Evolutionary conservation across 768 basidiomycete species (phyloP).

Genomic region (Collybiopsis confluens): DNA sequence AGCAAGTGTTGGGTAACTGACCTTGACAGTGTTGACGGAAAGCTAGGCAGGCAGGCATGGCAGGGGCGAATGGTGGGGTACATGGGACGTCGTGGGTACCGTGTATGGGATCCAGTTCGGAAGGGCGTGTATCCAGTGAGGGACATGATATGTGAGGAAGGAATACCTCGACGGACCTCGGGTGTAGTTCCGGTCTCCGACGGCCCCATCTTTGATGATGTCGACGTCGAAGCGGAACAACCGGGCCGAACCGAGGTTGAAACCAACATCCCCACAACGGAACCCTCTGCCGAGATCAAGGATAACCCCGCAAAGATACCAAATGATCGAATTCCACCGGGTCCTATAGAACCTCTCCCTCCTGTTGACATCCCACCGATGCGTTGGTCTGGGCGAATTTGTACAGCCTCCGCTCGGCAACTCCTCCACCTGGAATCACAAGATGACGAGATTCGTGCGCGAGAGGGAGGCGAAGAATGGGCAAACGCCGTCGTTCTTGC

Average conservation of each 20-base stretch:
- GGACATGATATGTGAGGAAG: constrained; percentile 11
- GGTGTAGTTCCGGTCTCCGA: too few relatives aligned
- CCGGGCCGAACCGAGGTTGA: too few relatives aligned
- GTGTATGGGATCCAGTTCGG: constrained; percentile 2
- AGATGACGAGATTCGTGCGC: neutral
- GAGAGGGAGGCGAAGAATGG: neutral
- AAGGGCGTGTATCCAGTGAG: constrained; percentile 5
- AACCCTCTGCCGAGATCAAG: too few relatives aligned
- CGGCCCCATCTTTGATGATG: too few relatives aligned
- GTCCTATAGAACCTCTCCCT: too few relatives aligned
- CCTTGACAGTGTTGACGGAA: constrained; percentile 7
- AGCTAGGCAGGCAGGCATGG: constrained; percentile 12
- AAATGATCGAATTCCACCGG: too few relatives aligned
- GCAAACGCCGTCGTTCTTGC: neutral
- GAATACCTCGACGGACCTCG: neutral
- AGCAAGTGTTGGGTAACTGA: constrained; percentile 12
- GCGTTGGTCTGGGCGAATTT: too few relatives aligned
- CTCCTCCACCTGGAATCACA: neutral
- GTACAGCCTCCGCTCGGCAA: too few relatives aligned
- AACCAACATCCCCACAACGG: too few relatives aligned
- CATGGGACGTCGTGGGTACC: constrained; percentile 11
- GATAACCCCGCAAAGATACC: too few relatives aligned
- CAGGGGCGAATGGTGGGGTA: constrained; percentile 13
- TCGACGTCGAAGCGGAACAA: too few relatives aligned
- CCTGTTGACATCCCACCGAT: too few relatives aligned